Evolutionary conservation across 1,284 basidiomycete genomes (phyloP).

Genomic region (Ceratobasidium sp.): DNA sequence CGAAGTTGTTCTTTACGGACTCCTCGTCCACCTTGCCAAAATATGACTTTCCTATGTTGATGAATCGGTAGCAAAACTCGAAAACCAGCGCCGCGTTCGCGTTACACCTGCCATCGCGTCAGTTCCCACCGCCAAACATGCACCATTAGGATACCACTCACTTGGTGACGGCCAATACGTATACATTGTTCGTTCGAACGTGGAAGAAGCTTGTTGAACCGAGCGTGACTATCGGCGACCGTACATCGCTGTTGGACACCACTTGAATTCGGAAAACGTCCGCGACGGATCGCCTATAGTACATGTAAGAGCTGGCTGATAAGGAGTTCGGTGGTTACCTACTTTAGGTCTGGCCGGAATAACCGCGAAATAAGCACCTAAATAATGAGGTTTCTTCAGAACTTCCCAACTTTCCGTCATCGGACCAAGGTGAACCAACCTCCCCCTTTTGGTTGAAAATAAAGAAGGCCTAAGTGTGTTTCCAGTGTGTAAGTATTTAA

Average conservation of each 20-base stretch:
- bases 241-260: constrained; percentile 94
- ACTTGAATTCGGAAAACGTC: constrained; percentile 99
- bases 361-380: constrained; percentile 94
- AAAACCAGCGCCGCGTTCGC: constrained; percentile 98
- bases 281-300: constrained; percentile 88
- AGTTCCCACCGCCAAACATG: neutral
- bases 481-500: neutral
- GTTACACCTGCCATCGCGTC: constrained; percentile 75
- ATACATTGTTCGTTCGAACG: constrained; percentile 93
- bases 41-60: constrained; percentile 91
- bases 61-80: constrained; percentile 97
- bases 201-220: constrained; percentile 99
- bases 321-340: constrained; percentile 52
- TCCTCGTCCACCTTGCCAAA: constrained; percentile 99
- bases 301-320: neutral
- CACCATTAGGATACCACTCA: constrained; percentile 58
- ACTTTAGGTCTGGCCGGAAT: constrained; percentile 96
- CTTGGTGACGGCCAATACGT: constrained; percentile 96
- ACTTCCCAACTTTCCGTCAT: constrained; percentile 29
- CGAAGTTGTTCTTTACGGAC: constrained; percentile 98
- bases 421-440: constrained; percentile 60
- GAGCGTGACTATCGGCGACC: constrained; percentile 96
- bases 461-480: constrained; percentile 82
- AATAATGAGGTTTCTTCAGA: constrained; percentile 9
- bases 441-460: constrained; percentile 99